These are phyloP conservation scores for Coemansia sp. DNA, from an alignment of 192 early-diverging fungal genomes.

Conservation along the genomic window DNA sequence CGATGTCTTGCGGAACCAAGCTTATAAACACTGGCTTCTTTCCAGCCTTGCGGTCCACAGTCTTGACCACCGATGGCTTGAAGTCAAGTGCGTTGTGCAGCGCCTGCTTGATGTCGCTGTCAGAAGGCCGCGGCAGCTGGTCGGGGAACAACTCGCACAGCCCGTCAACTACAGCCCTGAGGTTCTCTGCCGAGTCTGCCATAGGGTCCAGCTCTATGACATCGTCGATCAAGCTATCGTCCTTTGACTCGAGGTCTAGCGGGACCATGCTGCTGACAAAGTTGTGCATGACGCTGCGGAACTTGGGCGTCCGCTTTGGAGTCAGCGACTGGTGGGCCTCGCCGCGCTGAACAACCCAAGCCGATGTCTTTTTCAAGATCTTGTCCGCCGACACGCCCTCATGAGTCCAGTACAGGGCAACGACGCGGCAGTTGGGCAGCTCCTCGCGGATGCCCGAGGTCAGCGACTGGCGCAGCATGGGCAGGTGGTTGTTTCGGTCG, in stretches of 20 bases:
- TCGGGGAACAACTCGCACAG: slow-evolving; percentile 49
- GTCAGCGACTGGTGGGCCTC: slow-evolving; percentile 83
- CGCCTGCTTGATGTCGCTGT: slow-evolving; percentile 59
- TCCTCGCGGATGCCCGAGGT: slow-evolving; percentile 50
- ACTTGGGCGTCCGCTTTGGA: slow-evolving; percentile 62
- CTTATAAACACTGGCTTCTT: slow-evolving; percentile 26
- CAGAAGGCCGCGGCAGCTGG: slow-evolving; percentile 38
- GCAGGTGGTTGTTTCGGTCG: slow-evolving; percentile 76
- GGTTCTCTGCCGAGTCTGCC: slow-evolving; percentile 53
- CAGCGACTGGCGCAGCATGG: slow-evolving; percentile 58
- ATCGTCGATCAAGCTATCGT: slow-evolving; percentile 59
- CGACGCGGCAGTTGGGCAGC: slow-evolving; percentile 65
- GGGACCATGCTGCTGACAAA: slow-evolving; percentile 61
- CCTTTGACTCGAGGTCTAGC: slow-evolving; percentile 55
- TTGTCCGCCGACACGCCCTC: slow-evolving; percentile 42
- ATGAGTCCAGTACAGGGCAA: slow-evolving; percentile 78
- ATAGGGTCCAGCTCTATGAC: slow-evolving; percentile 63
- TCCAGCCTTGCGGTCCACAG: slow-evolving; percentile 18
- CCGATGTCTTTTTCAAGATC: slow-evolving; percentile 58
- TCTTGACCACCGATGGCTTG: slow-evolving; percentile 46
- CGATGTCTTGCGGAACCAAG: slow-evolving; percentile 24
- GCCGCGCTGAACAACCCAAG: slow-evolving; percentile 67
- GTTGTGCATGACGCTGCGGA: slow-evolving; percentile 58
- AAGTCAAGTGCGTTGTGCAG: slow-evolving; percentile 52
- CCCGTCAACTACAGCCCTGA: slow-evolving; percentile 55